These are phyloP conservation scores for Proliferodiscus dingleyae DNA, from an alignment of 2,329 filamentous ascomycete genomes.

Conservation along the genomic window DNA sequence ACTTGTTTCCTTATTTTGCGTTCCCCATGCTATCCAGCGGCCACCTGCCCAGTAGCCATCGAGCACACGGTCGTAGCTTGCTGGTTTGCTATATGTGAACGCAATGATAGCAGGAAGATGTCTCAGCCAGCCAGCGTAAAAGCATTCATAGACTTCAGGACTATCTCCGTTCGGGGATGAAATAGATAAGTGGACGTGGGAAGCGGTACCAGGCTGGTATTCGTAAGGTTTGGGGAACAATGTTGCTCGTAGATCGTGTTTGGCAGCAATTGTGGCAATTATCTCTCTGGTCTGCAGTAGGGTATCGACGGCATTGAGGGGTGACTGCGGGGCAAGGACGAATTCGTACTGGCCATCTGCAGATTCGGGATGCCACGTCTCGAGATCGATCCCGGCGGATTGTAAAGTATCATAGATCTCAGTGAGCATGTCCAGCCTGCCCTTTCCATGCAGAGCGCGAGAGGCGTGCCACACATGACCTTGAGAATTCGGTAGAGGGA, in stretches of 20 bases:
- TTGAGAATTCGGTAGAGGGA: slow-evolving; percentile 45
- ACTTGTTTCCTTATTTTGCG: slow-evolving; percentile 72
- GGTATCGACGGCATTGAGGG: slow-evolving; percentile 65
- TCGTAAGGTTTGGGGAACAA: slow-evolving; percentile 67
- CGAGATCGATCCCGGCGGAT: slow-evolving; percentile 58
- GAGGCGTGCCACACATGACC: slow-evolving; percentile 70
- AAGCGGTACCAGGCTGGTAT: slow-evolving; percentile 55
- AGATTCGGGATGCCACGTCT: slow-evolving; percentile 72
- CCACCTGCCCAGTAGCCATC: slow-evolving; percentile 77
- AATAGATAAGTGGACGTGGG: slow-evolving; percentile 67
- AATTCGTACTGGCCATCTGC: slow-evolving; percentile 75
- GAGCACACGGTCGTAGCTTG: slow-evolving; percentile 63
- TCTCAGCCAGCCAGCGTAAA: slow-evolving; percentile 66
- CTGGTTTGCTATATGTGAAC: slow-evolving; percentile 60
- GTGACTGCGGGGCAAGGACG: slow-evolving; percentile 57
- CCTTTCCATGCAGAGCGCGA: slow-evolving; percentile 55
- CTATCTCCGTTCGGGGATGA: slow-evolving; percentile 31
- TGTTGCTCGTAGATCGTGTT: slow-evolving; percentile 61
- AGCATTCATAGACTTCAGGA: slow-evolving; percentile 50
- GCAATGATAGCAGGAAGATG: slow-evolving; percentile 64
- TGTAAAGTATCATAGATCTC: slow-evolving; percentile 60
- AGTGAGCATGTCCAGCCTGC: slow-evolving; percentile 54
- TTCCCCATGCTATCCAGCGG: slow-evolving; percentile 74
- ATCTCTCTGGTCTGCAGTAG: slow-evolving; percentile 68
- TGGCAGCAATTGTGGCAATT: slow-evolving; percentile 58